Percentiles rank a stretch among this genome's conserved stretches.
phyloP scores from a whole-genome alignment of 2,329 filamentous ascomycete genomes.

The Byssoonygena ceratinophila region DNA sequence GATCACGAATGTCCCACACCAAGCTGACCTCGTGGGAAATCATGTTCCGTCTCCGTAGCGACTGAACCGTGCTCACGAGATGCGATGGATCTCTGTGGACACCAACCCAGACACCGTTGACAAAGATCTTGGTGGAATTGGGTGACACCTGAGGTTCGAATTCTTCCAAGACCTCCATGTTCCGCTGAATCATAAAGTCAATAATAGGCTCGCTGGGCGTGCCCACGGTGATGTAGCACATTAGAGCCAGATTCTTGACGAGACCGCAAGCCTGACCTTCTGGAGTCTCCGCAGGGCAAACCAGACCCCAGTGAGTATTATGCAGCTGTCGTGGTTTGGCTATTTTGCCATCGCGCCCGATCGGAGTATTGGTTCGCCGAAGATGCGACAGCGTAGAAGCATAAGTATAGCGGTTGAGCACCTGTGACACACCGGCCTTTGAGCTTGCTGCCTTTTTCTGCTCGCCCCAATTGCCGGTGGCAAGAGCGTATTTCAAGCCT shows the following conservation, averaged over 20 bases:
- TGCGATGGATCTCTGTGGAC: constrained; percentile 81
- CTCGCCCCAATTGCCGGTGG: constrained; percentile 98
- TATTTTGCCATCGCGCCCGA: constrained; percentile 94
- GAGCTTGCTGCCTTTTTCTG: constrained; percentile 96
- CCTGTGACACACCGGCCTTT: constrained; percentile 94
- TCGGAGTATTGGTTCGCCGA: constrained; percentile 92
- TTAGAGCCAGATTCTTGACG: constrained; percentile 93
- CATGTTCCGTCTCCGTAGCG: constrained; percentile 67
- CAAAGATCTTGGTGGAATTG: constrained; percentile 92
- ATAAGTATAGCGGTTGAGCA: constrained; percentile 95
- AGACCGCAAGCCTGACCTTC: constrained; percentile 97
- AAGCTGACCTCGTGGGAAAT: constrained; percentile 89
- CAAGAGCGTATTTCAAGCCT: constrained; percentile 89
- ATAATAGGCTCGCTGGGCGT: constrained; percentile 82
- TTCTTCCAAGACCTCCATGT: constrained; percentile 94
- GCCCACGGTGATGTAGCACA: constrained; percentile 97
- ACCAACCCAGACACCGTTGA: constrained; percentile 97
- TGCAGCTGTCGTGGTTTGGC: constrained; percentile 96
- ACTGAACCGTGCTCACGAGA: constrained; percentile 66
- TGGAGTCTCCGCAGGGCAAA: constrained; percentile 93
- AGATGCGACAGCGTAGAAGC: constrained; percentile 94
- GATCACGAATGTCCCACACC: constrained; percentile 89
- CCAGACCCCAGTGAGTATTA: constrained; percentile 96
- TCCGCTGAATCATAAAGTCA: constrained; percentile 89
- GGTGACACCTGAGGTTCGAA: constrained; percentile 78